Base-by-base conservation (phyloP, 1,139 yeast species). In the Yamadazyma membranifaciens region DNA sequence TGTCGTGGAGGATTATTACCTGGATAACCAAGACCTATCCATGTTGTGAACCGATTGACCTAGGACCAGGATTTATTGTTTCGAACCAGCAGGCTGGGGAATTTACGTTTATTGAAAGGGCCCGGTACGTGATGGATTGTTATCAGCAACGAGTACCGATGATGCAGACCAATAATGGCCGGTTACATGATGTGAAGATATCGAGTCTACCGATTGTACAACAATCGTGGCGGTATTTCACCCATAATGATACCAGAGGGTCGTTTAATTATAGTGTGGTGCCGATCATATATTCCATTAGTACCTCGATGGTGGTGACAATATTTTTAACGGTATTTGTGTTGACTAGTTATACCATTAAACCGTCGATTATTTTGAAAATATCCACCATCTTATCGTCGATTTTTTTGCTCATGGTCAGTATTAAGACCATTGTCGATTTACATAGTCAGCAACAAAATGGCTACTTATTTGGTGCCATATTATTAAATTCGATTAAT, bases 271-370 rank as follows among this genome's bases (percentile, higher is more conserved):
- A 76, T 51, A 73, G 84, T 42, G 69, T 81, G 20, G 83, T 75
- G 38, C 78, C 89, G 0, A 70, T 82, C 28, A 63, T 83, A 1
- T 80, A 81, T 54, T 75, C 86, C 0, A 60, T 84, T 20, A 73
- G 87, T 9, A 75, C 81, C 1, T 81, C 83, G 57, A 79, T 85
- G 12, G 83, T 83, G 13, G 73, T 84, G 9, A 78, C 84, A 6
- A 68, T 84, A 64, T 79, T 81, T 46, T 60, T 85, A 28, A 80
- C 89, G 1, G 59, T 84, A 3, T 74, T 83, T 39, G 80, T 83
- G 13, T 69, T 81, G 45, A 76, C 88, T 12, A 81, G 78, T 56
- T 79, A 72, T 48, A 75, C 80, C 11, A 67, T 76, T 43, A 80
- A 72, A 52, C 85, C 79, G 5, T 74, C 78, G 6, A 56, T 63